Percentiles rank a stretch among this genome's conserved stretches.
Conservation (phyloP, 2,329 filamentous ascomycete species). For the Hymenoscyphus occultus region DNA sequence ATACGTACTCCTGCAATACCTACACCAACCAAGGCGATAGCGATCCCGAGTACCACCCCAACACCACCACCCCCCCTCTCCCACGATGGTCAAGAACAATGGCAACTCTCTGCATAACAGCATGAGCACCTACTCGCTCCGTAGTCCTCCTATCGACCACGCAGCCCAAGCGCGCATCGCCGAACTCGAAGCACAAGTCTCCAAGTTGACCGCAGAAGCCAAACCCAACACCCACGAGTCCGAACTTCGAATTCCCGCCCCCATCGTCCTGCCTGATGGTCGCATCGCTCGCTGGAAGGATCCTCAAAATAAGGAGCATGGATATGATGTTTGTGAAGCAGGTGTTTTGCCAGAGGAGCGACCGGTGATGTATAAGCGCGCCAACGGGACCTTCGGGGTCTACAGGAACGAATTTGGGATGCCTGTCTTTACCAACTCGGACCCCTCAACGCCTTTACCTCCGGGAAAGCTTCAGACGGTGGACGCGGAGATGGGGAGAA, state of each 20-base stretch:
- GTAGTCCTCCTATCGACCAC: conserved; percentile 15
- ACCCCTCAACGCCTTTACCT: no score
- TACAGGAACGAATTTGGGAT: no score
- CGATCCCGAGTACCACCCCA: not conserved
- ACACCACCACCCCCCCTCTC: not conserved
- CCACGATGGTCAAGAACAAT: conserved; percentile 31
- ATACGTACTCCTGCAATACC: no score
- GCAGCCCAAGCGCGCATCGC: conserved; percentile 20
- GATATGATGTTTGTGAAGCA: not conserved
- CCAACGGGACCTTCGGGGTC: no score
- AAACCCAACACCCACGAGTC: not conserved
- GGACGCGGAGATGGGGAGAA: no score
- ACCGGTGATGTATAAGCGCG: not conserved
- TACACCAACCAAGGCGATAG: no score
- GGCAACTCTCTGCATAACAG: conserved; percentile 27
- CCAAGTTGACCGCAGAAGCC: conserved; percentile 3
- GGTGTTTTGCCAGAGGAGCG: not conserved
- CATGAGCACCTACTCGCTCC: conserved; percentile 24
- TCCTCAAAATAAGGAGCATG: not conserved
- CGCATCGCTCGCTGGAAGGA: not conserved
- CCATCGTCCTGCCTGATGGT: not conserved
- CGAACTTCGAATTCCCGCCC: not conserved
- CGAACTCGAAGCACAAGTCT: conserved; percentile 21
- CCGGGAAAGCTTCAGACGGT: no score
- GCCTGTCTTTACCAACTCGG: no score